Evolutionary conservation across 108 stramenopile genomes (phyloP), one percentile per base, ranked within the genome.

Genomic region (Discostella pseudostelligera): DNA sequence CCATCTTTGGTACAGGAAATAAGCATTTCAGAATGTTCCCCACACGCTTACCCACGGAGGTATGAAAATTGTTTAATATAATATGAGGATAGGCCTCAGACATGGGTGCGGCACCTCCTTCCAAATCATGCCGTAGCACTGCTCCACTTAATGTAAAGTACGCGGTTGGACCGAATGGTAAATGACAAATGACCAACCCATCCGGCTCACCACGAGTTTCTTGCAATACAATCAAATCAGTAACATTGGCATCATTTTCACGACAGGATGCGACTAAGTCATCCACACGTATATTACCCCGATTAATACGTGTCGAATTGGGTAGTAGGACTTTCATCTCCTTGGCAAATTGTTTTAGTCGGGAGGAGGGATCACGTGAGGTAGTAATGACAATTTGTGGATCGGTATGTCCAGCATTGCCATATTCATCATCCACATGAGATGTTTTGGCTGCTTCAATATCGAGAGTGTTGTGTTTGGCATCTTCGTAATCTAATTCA

Each of bases 141-240:
- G 91, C 71, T 62, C 94, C 92, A 17, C 69, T 81, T 17, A 99
- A 62, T 13, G 93, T 88, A 67, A 99, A 99, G 63, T 92, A 98
- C 19, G 96, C 96, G 5, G 97, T 98, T 3, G 99, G 99, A 8
- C 99, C 99, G 46, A 96, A 75, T 22, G 99, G 99, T 59, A 99
- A 83, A 76, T 99, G 99, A 67, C 90, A 98, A 44, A 99, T 83
- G 6, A 98, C 87, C 61, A 99, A 77, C 1, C 97, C 97, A 72
- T 99, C 99, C 16, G 99, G 99, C 78, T 98, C 95, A 37, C 99
- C 99, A n/a, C 99, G 82, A 10, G 97, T 98, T 67, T 99, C 99
- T 65, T 96, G 96, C 21, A 97, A 87, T 29, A 99, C 69, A 8
- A 99, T 85, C 37, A 99, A 77, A 81, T 99, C 99, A 12, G 97